Evolutionary conservation across 352 stramenopile genomes (phyloP).

Genomic region (Pythium angustatum): DNA sequence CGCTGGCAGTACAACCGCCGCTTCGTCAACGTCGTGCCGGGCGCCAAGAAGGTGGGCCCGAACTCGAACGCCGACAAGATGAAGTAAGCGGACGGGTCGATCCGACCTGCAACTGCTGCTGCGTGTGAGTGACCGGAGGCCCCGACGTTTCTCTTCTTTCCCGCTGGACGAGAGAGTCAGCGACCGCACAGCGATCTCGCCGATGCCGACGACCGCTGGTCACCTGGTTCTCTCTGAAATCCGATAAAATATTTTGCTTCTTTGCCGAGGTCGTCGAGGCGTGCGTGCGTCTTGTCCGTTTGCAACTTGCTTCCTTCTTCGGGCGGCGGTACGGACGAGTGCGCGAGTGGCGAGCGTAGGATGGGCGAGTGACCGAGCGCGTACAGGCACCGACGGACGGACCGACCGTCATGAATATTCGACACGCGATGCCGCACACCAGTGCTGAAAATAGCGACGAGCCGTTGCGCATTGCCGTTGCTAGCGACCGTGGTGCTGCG

Average conservation of each 20-base stretch:
- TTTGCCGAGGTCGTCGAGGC: slow-evolving; percentile 21
- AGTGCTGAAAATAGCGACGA: not conserved
- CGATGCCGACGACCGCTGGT: no score
- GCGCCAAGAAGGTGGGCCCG: slow-evolving; percentile 96
- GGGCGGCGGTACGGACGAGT: no score
- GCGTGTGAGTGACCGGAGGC: not conserved
- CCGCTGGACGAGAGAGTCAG: slow-evolving; percentile 25
- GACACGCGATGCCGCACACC: no score
- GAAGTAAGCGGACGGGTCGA: slow-evolving; percentile 20
- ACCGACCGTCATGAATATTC: no score
- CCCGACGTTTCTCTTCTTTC: slow-evolving; percentile 6
- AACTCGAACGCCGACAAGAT: slow-evolving; percentile 98
- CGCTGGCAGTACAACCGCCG: slow-evolving; percentile 99
- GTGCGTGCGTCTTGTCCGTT: not conserved
- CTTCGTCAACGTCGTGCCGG: slow-evolving; percentile 99
- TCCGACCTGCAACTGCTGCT: not conserved
- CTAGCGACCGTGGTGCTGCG: not conserved
- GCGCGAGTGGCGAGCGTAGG: not conserved
- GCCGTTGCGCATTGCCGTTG: not conserved
- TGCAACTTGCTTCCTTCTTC: no score
- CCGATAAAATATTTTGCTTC: slow-evolving; percentile 31
- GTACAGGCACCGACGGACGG: no score
- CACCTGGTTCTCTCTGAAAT: no score
- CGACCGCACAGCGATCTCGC: no score
- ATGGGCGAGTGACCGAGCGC: not conserved